Percentiles rank a stretch among this genome's conserved stretches.
These are phyloP conservation scores for Gynostemma pentaphyllum DNA, from an alignment of 306 rosid genomes.

Conservation along the genomic window DNA sequence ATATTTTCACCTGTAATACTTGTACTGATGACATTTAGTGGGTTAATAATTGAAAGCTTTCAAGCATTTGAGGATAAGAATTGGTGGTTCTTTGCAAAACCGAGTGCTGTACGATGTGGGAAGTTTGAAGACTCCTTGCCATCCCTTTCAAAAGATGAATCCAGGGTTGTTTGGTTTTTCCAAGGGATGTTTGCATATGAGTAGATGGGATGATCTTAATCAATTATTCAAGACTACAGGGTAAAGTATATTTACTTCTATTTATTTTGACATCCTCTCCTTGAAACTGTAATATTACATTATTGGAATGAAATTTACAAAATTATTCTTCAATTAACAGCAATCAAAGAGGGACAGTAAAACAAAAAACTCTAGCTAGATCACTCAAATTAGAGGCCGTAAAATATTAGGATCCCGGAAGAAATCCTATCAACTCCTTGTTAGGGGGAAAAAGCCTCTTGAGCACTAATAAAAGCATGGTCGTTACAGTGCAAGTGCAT, in stretches of 20 bases:
- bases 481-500: not conserved
- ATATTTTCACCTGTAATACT: not conserved
- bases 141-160: constrained; percentile 55
- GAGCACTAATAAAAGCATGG: not conserved
- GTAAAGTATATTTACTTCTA: not conserved
- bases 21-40: not conserved
- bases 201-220: constrained; percentile 89
- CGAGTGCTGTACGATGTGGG: constrained; percentile 68
- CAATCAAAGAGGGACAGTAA: too few relatives aligned
- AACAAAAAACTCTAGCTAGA: too few relatives aligned
- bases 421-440: too few relatives aligned
- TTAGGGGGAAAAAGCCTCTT: not conserved
- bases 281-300: too few relatives aligned
- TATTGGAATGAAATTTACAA: too few relatives aligned
- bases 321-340: not conserved
- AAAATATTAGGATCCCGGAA: too few relatives aligned
- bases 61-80: constrained; percentile 78
- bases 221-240: constrained; percentile 39
- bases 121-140: constrained; percentile 56
- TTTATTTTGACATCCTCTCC: not conserved
- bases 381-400: too few relatives aligned
- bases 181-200: constrained; percentile 77
- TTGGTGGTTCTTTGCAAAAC: constrained; percentile 96
- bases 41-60: constrained; percentile 42
- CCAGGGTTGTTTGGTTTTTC: constrained; percentile 79